These are phyloP conservation scores for Penicillium goetzii DNA, from an alignment of 495 filamentous ascomycete species.

Conservation along the genomic window DNA sequence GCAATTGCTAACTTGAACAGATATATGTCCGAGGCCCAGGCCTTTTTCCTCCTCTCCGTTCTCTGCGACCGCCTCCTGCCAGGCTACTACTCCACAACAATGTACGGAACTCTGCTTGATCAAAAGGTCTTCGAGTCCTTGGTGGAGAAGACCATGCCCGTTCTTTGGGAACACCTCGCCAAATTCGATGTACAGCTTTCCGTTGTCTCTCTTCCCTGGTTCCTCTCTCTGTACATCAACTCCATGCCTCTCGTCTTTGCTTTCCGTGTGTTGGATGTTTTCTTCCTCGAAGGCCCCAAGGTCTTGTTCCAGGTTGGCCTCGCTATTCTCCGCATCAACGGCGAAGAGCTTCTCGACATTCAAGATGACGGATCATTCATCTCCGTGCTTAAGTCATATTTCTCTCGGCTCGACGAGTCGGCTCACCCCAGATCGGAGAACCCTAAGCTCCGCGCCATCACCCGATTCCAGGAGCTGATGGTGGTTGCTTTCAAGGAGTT, in stretches of 20 bases:
- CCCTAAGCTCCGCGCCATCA: slow-evolving; percentile 87
- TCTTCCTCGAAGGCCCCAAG: slow-evolving; percentile 97
- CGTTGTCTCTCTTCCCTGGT: slow-evolving; percentile 97
- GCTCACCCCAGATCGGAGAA: slow-evolving; percentile 95
- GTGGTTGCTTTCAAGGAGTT: slow-evolving; percentile 99
- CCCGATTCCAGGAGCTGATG: slow-evolving; percentile 96
- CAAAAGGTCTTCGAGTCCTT: slow-evolving; percentile 96
- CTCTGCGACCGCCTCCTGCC: slow-evolving; percentile 92
- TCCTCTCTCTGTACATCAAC: slow-evolving; percentile 97
- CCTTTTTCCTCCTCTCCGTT: slow-evolving; percentile 90
- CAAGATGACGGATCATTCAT: slow-evolving; percentile 96
- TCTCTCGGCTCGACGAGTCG: slow-evolving; percentile 88
- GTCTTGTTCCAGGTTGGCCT: slow-evolving; percentile 96
- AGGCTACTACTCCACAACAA: slow-evolving; percentile 96
- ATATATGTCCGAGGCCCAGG: slow-evolving; percentile 96
- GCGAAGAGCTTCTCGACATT: slow-evolving; percentile 94
- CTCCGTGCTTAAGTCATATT: slow-evolving; percentile 92
- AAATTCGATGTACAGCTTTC: slow-evolving; percentile 98
- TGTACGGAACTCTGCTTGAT: slow-evolving; percentile 97
- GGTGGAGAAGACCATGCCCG: slow-evolving; percentile 98
- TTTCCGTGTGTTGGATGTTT: slow-evolving; percentile 93
- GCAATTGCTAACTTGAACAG: slow-evolving; percentile 44
- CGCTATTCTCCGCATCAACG: slow-evolving; percentile 95
- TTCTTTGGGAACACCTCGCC: slow-evolving; percentile 94
- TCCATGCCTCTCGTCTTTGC: slow-evolving; percentile 98